phyloP scores from a whole-genome alignment of 2,329 filamentous ascomycete species.

The Aspergillus phoenicis region DNA sequence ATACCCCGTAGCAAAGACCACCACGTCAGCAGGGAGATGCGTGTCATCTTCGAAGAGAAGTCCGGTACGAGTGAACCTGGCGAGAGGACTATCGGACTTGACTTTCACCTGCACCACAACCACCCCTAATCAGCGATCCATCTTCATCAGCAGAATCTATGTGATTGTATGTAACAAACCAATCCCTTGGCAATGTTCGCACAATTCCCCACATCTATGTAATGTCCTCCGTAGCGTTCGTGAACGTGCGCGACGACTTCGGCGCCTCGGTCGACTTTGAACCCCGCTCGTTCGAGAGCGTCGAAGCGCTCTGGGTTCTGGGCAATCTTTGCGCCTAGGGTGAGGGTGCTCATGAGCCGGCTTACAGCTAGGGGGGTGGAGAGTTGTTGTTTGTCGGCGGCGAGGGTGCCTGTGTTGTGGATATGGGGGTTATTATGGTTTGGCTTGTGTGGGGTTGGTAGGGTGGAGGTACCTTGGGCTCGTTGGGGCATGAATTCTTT shows the following conservation, averaged over 20 bases:
- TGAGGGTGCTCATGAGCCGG: slow-evolving; percentile 16
- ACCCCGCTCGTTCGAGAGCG: slow-evolving; percentile 46
- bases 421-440: neutral
- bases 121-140: neutral
- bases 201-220: slow-evolving; percentile 51
- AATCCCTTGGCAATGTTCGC: slow-evolving; percentile 36
- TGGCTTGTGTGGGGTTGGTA: no score
- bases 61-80: slow-evolving; percentile 41
- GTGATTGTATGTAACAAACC: neutral
- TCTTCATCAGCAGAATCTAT: neutral
- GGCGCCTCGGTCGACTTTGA: slow-evolving; percentile 43
- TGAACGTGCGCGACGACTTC: slow-evolving; percentile 44
- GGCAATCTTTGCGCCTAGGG: slow-evolving; percentile 28
- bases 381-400: slow-evolving; percentile 29
- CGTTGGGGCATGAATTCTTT: neutral
- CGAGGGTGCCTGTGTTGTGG: slow-evolving; percentile 26
- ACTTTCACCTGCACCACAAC: slow-evolving; percentile 43
- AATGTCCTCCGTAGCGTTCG: slow-evolving; percentile 51
- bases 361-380: neutral
- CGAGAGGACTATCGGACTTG: slow-evolving; percentile 26
- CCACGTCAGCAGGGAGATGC: slow-evolving; percentile 48
- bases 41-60: slow-evolving; percentile 49
- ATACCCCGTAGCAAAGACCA: slow-evolving; percentile 53
- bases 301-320: slow-evolving; percentile 43
- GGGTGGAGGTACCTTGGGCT: neutral